Conservation (phyloP, 2,329 filamentous ascomycete species). For the Diaporthe amygdali region DNA sequence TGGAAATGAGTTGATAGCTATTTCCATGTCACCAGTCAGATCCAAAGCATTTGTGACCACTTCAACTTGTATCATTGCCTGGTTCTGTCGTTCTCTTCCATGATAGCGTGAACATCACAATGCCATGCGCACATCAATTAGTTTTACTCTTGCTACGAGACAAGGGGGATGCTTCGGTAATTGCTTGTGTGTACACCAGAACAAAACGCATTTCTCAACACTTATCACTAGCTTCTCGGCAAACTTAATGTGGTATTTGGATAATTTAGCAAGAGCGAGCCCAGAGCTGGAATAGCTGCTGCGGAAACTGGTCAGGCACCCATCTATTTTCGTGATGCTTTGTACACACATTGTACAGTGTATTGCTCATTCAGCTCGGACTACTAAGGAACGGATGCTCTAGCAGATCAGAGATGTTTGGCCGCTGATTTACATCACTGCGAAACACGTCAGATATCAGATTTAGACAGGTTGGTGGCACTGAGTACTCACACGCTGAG, state of each 20-base stretch:
- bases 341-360: not conserved
- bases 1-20: too few relatives aligned
- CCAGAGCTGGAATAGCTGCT: not conserved
- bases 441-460: not conserved
- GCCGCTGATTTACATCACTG: not conserved
- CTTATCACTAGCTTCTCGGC: not conserved
- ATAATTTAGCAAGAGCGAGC: not conserved
- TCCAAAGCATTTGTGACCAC: too few relatives aligned
- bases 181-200: too few relatives aligned
- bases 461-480: not conserved
- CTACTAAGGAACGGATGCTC: not conserved
- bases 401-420: not conserved
- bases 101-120: too few relatives aligned
- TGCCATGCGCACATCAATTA: too few relatives aligned
- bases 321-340: too few relatives aligned
- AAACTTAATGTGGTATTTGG: not conserved
- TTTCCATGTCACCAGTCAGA: too few relatives aligned
- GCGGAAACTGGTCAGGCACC: too few relatives aligned
- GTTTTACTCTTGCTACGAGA: too few relatives aligned
- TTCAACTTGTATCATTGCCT: not conserved
- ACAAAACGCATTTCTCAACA: too few relatives aligned
- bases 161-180: too few relatives aligned
- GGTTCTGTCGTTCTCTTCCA: not conserved
- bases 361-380: not conserved
- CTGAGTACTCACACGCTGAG: constrained; percentile 7